Conservation (phyloP, 2,329 filamentous ascomycete genomes). For the Hypomyces perniciosus region DNA sequence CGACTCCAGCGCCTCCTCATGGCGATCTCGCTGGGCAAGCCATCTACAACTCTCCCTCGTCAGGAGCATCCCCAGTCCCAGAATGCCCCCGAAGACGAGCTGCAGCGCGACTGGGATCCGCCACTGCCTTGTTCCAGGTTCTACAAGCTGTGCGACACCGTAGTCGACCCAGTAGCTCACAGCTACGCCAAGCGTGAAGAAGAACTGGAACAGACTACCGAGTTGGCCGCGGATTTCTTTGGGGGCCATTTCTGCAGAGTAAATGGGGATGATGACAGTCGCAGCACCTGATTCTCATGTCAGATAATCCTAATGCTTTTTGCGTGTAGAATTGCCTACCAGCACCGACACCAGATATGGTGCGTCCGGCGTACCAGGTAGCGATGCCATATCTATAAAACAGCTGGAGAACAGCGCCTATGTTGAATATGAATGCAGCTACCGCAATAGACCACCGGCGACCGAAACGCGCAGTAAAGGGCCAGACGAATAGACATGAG, state of each 20-base stretch:
- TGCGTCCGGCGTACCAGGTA: conserved; percentile 34
- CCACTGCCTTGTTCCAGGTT: conserved; percentile 38
- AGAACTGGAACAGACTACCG: conserved; percentile 40
- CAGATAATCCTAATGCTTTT: background rate
- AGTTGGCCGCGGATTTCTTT: conserved; percentile 39
- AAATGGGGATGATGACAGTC: conserved; percentile 41
- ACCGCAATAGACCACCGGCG: conserved; percentile 35
- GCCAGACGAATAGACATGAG: conserved; percentile 38
- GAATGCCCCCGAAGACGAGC: conserved; percentile 40
- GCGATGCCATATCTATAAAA: conserved; percentile 32
- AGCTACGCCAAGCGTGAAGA: conserved; percentile 38
- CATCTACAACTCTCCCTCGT: conserved; percentile 42
- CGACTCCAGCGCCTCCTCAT: conserved; percentile 40
- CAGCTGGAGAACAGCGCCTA: conserved; percentile 35
- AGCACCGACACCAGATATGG: conserved; percentile 30
- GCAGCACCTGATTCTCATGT: conserved; percentile 14
- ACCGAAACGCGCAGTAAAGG: conserved; percentile 35
- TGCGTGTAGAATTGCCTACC: conserved; percentile 21
- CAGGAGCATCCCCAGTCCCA: conserved; percentile 43
- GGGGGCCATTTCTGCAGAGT: conserved; percentile 40
- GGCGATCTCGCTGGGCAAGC: conserved; percentile 39
- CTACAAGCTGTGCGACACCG: conserved; percentile 35
- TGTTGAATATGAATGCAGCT: conserved; percentile 37
- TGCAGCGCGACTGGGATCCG: conserved; percentile 44
- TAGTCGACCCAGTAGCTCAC: conserved; percentile 42